Base-by-base conservation (phyloP, 345 rosid species). In the Odontarrhena argentea region DNA sequence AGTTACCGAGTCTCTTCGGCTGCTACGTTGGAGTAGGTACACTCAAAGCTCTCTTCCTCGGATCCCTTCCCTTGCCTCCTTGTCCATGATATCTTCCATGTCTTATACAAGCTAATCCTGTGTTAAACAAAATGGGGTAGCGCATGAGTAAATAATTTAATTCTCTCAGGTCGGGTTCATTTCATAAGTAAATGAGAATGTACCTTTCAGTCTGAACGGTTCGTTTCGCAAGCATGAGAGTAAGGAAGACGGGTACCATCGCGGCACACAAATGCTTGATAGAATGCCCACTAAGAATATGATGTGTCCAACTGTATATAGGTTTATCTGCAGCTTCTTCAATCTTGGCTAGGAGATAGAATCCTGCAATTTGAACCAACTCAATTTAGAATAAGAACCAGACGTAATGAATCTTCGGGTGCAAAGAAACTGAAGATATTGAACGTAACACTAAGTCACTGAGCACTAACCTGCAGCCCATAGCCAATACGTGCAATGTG, bases 211-310 rank as follows among this genome's bases (percentile, higher is more conserved):
- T 76, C 62, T 81, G 82, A 63, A 87, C 67, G 4, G 68, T 82
- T 62, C 99, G 87, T 79, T 84, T 91, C 1, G 92, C 92, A 56
- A 94, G 95, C 97, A 91, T 91, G 60, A 91, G 86, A 9, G 96
- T 79, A 81, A 94, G 78, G 78, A 94, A 85, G 54, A 88, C 75
- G 1, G 97, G 97, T 73, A 91, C 99, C 96, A 87, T 88, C 28
- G 99, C 99, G 3, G 97, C 97, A 22, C 86, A 94, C 61, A 94
- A 65, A 71, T 94, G 99, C 82, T 91, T 91, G 36, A 91, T 74
- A 15, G 97, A 88, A 74, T 93, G 98, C 15, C 97, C 98, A 75
- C 98, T 86, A 7, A 93, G 76, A 62, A 87, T 73, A 44, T 94
- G 83, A 70, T 78, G 83, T 24, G 96, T 94, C 97, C 86, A 91